These are phyloP conservation scores for Spinacia oleracea DNA, from an alignment of 179 eudicot genomes.

Conservation along the genomic window DNA sequence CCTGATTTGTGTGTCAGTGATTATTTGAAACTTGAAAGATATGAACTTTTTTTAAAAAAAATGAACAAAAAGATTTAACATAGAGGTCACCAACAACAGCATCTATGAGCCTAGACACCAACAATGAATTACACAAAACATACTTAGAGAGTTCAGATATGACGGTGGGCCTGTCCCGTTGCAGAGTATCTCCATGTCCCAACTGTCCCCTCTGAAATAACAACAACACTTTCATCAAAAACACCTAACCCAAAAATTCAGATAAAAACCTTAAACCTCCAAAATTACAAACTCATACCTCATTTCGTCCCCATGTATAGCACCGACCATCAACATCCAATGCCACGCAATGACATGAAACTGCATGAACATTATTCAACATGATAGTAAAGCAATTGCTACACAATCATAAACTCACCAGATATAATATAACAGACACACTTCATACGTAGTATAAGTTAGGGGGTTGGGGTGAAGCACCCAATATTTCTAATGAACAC, in stretches of 20 bases:
- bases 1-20: not conserved
- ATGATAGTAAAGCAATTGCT: not conserved
- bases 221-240: constrained; percentile 19
- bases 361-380: constrained; percentile 44
- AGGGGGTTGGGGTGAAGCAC: no score
- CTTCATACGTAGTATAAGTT: no score
- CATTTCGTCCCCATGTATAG: constrained; percentile 97
- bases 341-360: constrained; percentile 95
- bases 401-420: not conserved
- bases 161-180: constrained; percentile 90
- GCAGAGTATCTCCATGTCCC: constrained; percentile 90
- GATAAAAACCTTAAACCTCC: not conserved
- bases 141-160: constrained; percentile 84
- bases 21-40: not conserved
- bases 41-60: not conserved
- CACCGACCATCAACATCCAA: constrained; percentile 95
- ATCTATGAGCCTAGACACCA: not conserved
- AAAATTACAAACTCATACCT: constrained; percentile 45
- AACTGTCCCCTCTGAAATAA: constrained; percentile 85
- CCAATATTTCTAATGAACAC: not conserved
- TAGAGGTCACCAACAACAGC: not conserved
- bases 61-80: not conserved
- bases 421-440: not conserved
- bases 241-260: not conserved
- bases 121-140: constrained; percentile 15